A percentile compares a stretch with the other conserved stretches of the same genome.
Evolutionary conservation across 2,329 filamentous ascomycete genomes (phyloP).

Genomic region (Aspergillus pseudonomiae): DNA sequence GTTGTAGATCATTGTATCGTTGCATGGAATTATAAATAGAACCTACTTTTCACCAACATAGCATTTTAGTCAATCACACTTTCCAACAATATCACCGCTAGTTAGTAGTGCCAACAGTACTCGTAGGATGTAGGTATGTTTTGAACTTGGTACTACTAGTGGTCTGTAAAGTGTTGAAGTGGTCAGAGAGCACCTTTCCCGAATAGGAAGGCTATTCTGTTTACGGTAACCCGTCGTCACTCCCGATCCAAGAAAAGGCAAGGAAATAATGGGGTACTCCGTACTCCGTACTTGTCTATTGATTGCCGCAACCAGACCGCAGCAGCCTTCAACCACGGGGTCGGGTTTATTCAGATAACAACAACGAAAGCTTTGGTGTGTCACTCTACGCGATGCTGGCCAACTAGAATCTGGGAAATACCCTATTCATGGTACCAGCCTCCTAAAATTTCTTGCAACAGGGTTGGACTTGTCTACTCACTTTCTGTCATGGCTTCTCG

Average conservation of each 20-base stretch:
- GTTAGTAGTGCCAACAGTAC: neutral
- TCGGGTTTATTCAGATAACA: neutral
- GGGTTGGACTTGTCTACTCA: neutral
- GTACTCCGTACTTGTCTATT: neutral
- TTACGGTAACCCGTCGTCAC: neutral
- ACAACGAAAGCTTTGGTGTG: neutral
- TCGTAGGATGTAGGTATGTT: neutral
- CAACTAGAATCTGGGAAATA: constrained; percentile 4
- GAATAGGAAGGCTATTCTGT: neutral
- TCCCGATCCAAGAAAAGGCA: neutral
- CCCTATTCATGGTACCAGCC: neutral
- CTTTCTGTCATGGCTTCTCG: constrained; percentile 38
- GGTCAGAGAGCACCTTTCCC: neutral
- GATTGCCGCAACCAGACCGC: constrained; percentile 16
- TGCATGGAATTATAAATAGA: neutral
- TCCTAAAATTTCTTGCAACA: constrained; percentile 8
- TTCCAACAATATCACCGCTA: neutral
- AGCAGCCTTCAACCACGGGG: neutral
- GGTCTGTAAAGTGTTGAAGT: neutral
- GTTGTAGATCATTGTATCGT: neutral
- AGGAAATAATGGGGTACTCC: neutral
- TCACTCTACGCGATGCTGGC: neutral
- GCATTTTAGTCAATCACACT: too few relatives aligned
- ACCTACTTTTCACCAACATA: too few relatives aligned
- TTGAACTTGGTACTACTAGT: neutral